These are phyloP conservation scores for Wickerhamiella shivajii DNA, from an alignment of 805 yeast species.

Conservation along the genomic window DNA sequence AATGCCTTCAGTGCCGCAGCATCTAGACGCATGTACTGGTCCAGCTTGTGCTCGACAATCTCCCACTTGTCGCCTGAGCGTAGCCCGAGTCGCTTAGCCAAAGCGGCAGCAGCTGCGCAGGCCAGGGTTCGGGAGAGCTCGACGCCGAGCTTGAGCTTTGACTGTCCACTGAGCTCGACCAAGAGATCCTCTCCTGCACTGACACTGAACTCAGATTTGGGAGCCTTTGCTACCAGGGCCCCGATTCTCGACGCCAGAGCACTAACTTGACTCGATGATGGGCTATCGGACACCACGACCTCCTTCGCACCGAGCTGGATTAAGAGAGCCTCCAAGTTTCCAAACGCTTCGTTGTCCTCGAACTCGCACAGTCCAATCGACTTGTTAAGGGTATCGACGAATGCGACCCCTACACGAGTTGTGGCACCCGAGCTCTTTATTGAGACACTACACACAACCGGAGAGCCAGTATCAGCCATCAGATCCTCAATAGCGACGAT, in stretches of 20 bases:
- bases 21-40: slow-evolving; percentile 81
- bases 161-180: slow-evolving; percentile 41
- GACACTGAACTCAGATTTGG: slow-evolving; percentile 37
- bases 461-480: slow-evolving; percentile 36
- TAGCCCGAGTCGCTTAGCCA: slow-evolving; percentile 53
- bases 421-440: slow-evolving; percentile 28
- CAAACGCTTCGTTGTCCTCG: slow-evolving; percentile 71
- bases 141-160: slow-evolving; percentile 32
- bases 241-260: slow-evolving; percentile 70
- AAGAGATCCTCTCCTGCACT: slow-evolving; percentile 54
- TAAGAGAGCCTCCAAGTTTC: slow-evolving; percentile 72
- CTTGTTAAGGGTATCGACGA: slow-evolving; percentile 56
- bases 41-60: slow-evolving; percentile 52
- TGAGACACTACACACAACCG: slow-evolving; percentile 43
- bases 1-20: slow-evolving; percentile 79
- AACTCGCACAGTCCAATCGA: slow-evolving; percentile 64
- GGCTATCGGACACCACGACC: slow-evolving; percentile 38
- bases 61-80: slow-evolving; percentile 37
- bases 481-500: slow-evolving; percentile 62
- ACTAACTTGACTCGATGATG: slow-evolving; percentile 39
- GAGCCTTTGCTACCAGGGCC: slow-evolving; percentile 49
- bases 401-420: slow-evolving; percentile 59
- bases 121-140: slow-evolving; percentile 34
- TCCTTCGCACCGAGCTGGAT: slow-evolving; percentile 87
- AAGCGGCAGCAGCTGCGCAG: slow-evolving; percentile 50